These are phyloP conservation scores for Candida michaelii DNA, from an alignment of 805 yeast genomes.

Conservation along the genomic window DNA sequence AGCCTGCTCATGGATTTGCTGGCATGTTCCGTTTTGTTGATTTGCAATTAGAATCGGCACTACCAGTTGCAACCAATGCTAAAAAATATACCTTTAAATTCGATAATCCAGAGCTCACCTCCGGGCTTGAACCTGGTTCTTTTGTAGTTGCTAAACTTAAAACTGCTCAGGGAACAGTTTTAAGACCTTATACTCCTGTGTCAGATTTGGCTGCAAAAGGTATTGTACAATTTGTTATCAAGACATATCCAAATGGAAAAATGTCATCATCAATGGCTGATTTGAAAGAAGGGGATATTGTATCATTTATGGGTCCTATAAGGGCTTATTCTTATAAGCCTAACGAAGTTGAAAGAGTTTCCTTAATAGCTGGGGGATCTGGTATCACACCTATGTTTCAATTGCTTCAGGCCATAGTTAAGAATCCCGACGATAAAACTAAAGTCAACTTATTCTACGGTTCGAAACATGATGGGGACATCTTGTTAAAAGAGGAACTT, in stretches of 20 bases:
- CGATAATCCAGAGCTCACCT: slow-evolving; percentile 59
- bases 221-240: slow-evolving; percentile 73
- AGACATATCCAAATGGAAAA: slow-evolving; percentile 82
- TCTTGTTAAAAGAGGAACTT: slow-evolving; percentile 74
- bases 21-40: slow-evolving; percentile 37
- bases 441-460: slow-evolving; percentile 83
- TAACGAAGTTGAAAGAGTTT: slow-evolving; percentile 76
- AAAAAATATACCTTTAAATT: slow-evolving; percentile 70
- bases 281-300: slow-evolving; percentile 74
- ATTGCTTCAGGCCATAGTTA: slow-evolving; percentile 70
- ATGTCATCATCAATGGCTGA: slow-evolving; percentile 71
- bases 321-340: slow-evolving; percentile 88
- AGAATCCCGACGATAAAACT: slow-evolving; percentile 85
- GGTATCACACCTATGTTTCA: slow-evolving; percentile 97
- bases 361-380: slow-evolving; percentile 91
- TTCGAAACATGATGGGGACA: slow-evolving; percentile 72
- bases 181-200: slow-evolving; percentile 89
- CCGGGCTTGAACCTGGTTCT: slow-evolving; percentile 81
- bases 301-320: slow-evolving; percentile 92
- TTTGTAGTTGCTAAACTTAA: slow-evolving; percentile 77
- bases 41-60: slow-evolving; percentile 52
- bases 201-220: slow-evolving; percentile 72
- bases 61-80: slow-evolving; percentile 59
- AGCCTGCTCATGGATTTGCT: background rate
- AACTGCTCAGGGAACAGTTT: slow-evolving; percentile 80